Evolutionary conservation across 257 asterid genomes (phyloP).

Genomic region (Striga asiatica): DNA sequence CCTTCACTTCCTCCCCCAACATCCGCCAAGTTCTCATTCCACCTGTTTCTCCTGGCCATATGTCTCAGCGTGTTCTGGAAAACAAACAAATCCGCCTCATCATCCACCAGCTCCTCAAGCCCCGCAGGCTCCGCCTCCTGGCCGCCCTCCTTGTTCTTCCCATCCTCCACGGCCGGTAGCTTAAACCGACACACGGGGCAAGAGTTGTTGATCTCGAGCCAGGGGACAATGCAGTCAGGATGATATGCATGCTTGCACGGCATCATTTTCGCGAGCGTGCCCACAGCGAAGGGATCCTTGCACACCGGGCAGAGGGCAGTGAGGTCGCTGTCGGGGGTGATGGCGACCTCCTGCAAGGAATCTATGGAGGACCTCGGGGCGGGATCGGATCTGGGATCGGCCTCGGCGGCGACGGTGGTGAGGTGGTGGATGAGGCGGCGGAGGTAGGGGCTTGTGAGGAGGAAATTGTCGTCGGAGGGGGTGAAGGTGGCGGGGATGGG

Average conservation of each 20-base stretch:
- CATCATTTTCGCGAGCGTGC: conserved; percentile 43
- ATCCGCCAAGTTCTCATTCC: conserved; percentile 30
- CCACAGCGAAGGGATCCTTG: conserved; percentile 49
- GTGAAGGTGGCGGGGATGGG: conserved; percentile 24
- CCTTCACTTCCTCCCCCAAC: conserved; percentile 37
- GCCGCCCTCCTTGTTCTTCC: conserved; percentile 16
- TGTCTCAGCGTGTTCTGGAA: conserved; percentile 47
- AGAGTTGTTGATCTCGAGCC: conserved; percentile 75
- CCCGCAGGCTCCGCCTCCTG: conserved; percentile 30
- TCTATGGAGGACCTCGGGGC: conserved; percentile 58
- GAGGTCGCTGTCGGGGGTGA: conserved; percentile 49
- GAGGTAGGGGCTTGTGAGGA: conserved; percentile 61
- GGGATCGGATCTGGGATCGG: conserved; percentile 30
- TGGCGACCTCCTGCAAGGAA: conserved; percentile 30
- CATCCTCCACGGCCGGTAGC: conserved; percentile 41
- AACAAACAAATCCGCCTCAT: conserved; percentile 37
- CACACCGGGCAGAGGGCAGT: conserved; percentile 59
- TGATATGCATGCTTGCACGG: conserved; percentile 74
- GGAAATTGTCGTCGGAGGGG: conserved; percentile 62
- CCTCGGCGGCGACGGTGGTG: conserved; percentile 30
- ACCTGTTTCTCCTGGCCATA: conserved; percentile 39
- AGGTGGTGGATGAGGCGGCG: conserved; percentile 68
- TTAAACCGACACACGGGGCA: conserved; percentile 81
- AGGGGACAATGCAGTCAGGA: conserved; percentile 67
- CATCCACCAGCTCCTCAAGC: conserved; percentile 56